Evolutionary conservation across 805 yeast genomes (phyloP).

Genomic region (Ogataea methylovora): DNA sequence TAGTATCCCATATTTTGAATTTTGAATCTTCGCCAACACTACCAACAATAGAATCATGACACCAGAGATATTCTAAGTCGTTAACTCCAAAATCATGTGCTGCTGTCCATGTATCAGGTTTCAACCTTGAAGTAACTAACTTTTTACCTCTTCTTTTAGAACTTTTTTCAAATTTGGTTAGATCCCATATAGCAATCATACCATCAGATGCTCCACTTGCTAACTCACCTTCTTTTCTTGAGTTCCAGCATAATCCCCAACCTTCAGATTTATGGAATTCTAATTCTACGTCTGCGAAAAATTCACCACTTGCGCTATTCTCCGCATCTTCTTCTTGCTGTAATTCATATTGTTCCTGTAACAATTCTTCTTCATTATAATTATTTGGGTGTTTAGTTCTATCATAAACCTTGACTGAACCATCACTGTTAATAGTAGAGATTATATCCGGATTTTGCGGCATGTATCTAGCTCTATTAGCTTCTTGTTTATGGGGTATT

Average conservation of each 20-base stretch:
- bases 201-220: constrained; percentile 62
- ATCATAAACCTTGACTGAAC: constrained; percentile 64
- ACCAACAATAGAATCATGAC: constrained; percentile 54
- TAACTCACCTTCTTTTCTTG: constrained; percentile 48
- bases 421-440: constrained; percentile 62
- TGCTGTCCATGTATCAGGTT: constrained; percentile 13
- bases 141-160: constrained; percentile 2
- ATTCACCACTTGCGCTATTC: constrained; percentile 6
- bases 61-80: constrained; percentile 62
- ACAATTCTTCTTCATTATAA: constrained; percentile 28
- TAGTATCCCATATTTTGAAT: constrained; percentile 45
- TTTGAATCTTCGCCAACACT: constrained; percentile 59
- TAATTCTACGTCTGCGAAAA: constrained; percentile 15
- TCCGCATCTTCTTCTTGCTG: constrained; percentile 2
- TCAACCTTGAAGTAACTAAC: constrained; percentile 3
- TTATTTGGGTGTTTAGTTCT: constrained; percentile 68
- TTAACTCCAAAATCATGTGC: constrained; percentile 50
- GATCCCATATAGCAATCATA: constrained; percentile 58
- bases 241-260: constrained; percentile 73
- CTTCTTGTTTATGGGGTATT: constrained; percentile 63
- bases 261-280: constrained; percentile 42
- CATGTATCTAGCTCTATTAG: constrained; percentile 65
- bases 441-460: constrained; percentile 84
- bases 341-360: constrained; percentile 7
- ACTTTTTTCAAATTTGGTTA: constrained; percentile 31